Conservation (phyloP, 2,329 filamentous ascomycete genomes). For the Claviceps arundinis region DNA sequence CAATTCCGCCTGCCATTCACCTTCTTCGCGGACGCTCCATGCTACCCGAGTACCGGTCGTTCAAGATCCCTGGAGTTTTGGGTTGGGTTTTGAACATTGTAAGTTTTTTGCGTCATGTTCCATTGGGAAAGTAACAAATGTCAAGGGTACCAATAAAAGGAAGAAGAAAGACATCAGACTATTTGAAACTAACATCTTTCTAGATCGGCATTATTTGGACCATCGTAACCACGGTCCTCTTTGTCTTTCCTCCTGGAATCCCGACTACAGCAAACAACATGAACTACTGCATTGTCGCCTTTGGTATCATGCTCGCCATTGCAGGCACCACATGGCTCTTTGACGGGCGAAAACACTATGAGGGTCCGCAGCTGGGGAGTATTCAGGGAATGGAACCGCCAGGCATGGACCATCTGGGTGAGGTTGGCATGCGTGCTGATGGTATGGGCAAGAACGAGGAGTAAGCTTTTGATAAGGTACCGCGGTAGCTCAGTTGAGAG, state of each 20-base stretch:
- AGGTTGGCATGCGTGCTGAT: too few relatives aligned
- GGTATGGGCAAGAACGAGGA: too few relatives aligned
- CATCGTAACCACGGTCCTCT: conserved; percentile 58
- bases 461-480: too few relatives aligned
- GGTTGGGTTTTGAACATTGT: conserved; percentile 24
- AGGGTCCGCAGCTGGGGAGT: conserved; percentile 18
- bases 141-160: not conserved
- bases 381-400: conserved; percentile 5
- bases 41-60: conserved; percentile 38
- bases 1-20: conserved; percentile 60
- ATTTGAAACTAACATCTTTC: not conserved
- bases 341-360: conserved; percentile 36
- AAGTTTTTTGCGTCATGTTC: not conserved
- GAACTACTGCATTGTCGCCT: conserved; percentile 43
- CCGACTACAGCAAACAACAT: conserved; percentile 55
- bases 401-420: too few relatives aligned
- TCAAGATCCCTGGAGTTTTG: conserved; percentile 22
- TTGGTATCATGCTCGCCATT: conserved; percentile 33
- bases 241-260: conserved; percentile 57
- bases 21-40: conserved; percentile 51
- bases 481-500: too few relatives aligned
- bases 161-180: too few relatives aligned
- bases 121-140: too few relatives aligned
- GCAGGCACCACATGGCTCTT: conserved; percentile 30
- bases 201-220: conserved; percentile 48